Evolutionary conservation across 495 filamentous ascomycete genomes (phyloP), one percentile per base, ranked within the genome.

Genomic region (Acidomyces sp.): DNA sequence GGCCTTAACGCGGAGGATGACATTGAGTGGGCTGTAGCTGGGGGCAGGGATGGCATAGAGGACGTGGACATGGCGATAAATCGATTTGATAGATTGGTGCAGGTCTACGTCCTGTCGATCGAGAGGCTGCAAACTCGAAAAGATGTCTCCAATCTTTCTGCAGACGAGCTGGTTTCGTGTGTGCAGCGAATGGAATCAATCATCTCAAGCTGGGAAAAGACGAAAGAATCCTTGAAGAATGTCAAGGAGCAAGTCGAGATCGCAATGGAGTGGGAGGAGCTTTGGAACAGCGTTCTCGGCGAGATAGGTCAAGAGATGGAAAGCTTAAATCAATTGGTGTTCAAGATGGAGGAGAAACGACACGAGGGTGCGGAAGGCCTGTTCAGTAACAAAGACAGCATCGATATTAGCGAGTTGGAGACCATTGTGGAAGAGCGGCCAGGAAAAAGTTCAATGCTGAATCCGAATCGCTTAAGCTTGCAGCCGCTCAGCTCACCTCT

Each of bases 201-300:
- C 28, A 57, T 92, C 41, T 65, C 67, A n/a, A 82, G 82, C 49
- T 97, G 90, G 90, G 64, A 72, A 3, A 74, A 79, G 46, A 82
- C 94, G 42, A 78, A 81, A 51, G 66, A 55, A 12, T 78, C 79
- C 13, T 60, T 97, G 27, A 77, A 75, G 47, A 75, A 62, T 23
- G 77, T 93, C 34, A 93, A 94, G 54, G 72, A 73, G 27, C 86
- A 94, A 48, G 88, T 96, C 4, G 90, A 95, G 59, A 69, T 93
- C 35, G 90, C 90, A 6, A 87, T 95, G 85, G 90, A 97, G 51
- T 97, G 88, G 88, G 86, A 93, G 57, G 90, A 96, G 62, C 67
- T 97, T 16, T 95, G 88, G 87, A 82, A 81, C 49, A 83, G 70
- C 54, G 85, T 96, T 15, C 64, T 97, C 13, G 87, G 88, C 25